A percentile compares a stretch with the other conserved stretches of the same genome.
Conservation (phyloP, 176 grass and related monocot species). For the Oryza punctata region DNA sequence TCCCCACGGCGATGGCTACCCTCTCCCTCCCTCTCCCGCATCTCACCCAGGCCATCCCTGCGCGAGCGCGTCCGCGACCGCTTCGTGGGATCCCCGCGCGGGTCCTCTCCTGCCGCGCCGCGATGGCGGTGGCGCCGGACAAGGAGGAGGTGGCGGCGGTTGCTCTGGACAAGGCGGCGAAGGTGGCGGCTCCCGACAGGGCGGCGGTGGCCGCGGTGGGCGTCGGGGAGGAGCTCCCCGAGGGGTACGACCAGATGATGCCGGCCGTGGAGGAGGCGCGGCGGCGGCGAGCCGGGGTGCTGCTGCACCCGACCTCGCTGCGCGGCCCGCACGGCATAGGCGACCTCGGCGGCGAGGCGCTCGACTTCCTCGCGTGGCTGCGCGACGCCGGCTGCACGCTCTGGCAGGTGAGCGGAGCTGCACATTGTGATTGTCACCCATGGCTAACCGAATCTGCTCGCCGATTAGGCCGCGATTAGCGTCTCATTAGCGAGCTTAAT, state of each 20-base stretch:
- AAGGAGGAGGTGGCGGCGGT: neutral
- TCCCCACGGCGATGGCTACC: constrained; percentile 25
- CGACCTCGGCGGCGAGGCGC: constrained; percentile 70
- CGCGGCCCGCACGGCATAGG: constrained; percentile 75
- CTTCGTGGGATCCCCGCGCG: neutral
- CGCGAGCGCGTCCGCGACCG: neutral
- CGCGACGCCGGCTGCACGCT: constrained; percentile 63
- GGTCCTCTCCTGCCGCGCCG: constrained; percentile 24
- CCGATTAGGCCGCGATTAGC: neutral
- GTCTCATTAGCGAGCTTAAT: constrained; percentile 8
- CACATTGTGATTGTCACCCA: constrained; percentile 25
- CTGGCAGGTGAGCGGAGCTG: constrained; percentile 69
- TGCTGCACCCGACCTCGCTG: constrained; percentile 84
- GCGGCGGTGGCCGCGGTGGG: constrained; percentile 25
- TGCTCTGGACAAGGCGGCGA: neutral
- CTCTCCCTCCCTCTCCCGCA: constrained; percentile 25
- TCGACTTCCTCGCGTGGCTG: constrained; percentile 81
- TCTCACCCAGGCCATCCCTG: neutral
- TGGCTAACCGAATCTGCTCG: neutral
- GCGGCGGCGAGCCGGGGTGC: constrained; percentile 62
- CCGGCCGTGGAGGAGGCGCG: constrained; percentile 51
- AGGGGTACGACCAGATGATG: constrained; percentile 65
- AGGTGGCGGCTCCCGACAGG: neutral
- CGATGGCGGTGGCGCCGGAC: constrained; percentile 2
- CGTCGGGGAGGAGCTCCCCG: constrained; percentile 65